Evolutionary conservation across 2,329 filamentous ascomycete species (phyloP), one percentile per base, ranked within the genome.

Genomic region (Mycosphaerella sp.): DNA sequence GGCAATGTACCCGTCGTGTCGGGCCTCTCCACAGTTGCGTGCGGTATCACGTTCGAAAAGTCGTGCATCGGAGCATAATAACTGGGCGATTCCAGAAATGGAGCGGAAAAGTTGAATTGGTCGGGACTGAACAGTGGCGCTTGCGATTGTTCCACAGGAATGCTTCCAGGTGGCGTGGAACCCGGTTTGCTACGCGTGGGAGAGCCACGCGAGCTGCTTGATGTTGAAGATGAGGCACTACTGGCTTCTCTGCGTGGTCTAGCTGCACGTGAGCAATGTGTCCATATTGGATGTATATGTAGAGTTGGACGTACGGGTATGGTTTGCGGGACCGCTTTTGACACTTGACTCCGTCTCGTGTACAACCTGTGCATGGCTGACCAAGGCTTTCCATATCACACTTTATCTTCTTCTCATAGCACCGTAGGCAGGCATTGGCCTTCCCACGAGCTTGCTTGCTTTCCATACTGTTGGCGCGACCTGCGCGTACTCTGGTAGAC

Each of bases 391-490:
- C 49, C 49, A 51, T 51, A 27, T 51, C 49, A 18, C 49, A 51
- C 35, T 51, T 51, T 35, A 51, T 42, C 30, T 51, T 51, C 42
- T 51, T 51, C 37, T 51, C 49, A 30, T 51, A 51, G 49, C 49
- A 51, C 12, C 49, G 42, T 12, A 51, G 36, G 36, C 49, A 51
- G 16, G 49, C 49, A 28, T 46, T 51, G 27, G 49, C 49, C 36
- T 51, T 42, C n/a, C 49, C 27, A 30, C 49, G 49, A 16, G 49
- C 35, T 30, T 41, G 25, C 42, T 51, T 44, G 28, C 49, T 41
- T 21, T 41, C 44, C 16, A 44, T 18, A 18, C 49, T 46, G 42
- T 51, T 42, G 18, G 27, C 27, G 13, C 49, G 42, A 16, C 17
- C 21, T n/a, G 21, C 36, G 18, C 49, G 42, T 30, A 35, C 17